phyloP scores from a whole-genome alignment of 169 alveolate species.

The Babesia caballi region DNA sequence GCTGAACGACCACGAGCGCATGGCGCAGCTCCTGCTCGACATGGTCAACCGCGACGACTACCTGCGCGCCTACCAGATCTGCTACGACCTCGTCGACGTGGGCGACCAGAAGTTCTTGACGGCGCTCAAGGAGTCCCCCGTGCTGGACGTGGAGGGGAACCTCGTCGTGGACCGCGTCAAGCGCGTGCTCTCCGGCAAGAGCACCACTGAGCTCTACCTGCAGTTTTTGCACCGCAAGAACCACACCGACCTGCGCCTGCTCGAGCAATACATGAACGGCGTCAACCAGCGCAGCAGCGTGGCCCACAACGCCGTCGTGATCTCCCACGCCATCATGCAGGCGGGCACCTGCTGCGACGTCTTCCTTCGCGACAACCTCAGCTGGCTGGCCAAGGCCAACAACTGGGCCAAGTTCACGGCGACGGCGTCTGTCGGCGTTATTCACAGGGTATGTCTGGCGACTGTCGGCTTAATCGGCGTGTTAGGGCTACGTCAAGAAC shows the following conservation, averaged over 20 bases:
- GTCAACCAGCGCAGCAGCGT: slow-evolving; percentile 76
- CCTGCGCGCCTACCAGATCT: slow-evolving; percentile 86
- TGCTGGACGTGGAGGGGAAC: background rate
- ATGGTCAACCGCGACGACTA: slow-evolving; percentile 73
- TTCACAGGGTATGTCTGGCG: slow-evolving; percentile 83
- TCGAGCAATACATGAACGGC: slow-evolving; percentile 69
- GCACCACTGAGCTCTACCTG: slow-evolving; percentile 75
- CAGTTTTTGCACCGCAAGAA: slow-evolving; percentile 87
- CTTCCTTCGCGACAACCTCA: slow-evolving; percentile 89
- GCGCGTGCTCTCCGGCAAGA: slow-evolving; percentile 77
- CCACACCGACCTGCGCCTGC: slow-evolving; percentile 84
- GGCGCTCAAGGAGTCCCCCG: slow-evolving; percentile 23
- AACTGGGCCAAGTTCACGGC: slow-evolving; percentile 97
- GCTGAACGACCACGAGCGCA: slow-evolving; percentile 82
- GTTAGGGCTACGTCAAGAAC: slow-evolving; percentile 50
- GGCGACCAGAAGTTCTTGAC: slow-evolving; percentile 87
- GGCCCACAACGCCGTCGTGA: slow-evolving; percentile 88
- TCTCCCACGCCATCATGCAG: slow-evolving; percentile 89
- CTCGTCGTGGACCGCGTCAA: slow-evolving; percentile 55
- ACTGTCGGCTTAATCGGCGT: slow-evolving; percentile 45
- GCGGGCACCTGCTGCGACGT: slow-evolving; percentile 94
- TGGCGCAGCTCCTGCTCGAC: slow-evolving; percentile 80
- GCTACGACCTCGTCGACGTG: slow-evolving; percentile 90
- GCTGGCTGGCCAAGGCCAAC: slow-evolving; percentile 92
- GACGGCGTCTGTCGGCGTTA: slow-evolving; percentile 96